A percentile compares a stretch with the other conserved stretches of the same genome.
Conservation (phyloP, 495 filamentous ascomycete species). For the Glarea lozoyensis region DNA sequence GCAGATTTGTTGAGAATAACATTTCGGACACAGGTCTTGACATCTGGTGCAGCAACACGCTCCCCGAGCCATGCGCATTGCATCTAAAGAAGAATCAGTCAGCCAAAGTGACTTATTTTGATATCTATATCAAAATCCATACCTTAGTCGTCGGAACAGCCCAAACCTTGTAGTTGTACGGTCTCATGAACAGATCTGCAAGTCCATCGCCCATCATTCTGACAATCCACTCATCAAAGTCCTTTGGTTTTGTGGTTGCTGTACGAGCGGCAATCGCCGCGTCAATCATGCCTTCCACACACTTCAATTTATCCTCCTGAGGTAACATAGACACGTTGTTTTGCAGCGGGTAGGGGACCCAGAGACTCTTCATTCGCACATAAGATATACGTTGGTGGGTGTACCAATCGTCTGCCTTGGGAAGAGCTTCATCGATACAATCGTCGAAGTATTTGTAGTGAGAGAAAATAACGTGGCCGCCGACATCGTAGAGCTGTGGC, state of each 20-base stretch:
- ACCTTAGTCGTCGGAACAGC: constrained; percentile 97
- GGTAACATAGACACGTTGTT: constrained; percentile 99
- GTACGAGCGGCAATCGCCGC: constrained; percentile 80
- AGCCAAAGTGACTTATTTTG: not conserved
- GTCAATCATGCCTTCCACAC: constrained; percentile 96
- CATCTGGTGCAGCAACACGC: constrained; percentile 93
- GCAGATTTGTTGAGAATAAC: constrained; percentile 93
- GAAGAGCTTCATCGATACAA: constrained; percentile 92
- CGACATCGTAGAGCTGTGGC: constrained; percentile 92
- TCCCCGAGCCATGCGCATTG: constrained; percentile 99
- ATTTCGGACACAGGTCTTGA: constrained; percentile 92
- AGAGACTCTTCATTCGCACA: constrained; percentile 89
- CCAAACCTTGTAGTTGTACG: constrained; percentile 99
- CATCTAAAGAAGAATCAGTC: constrained; percentile 59
- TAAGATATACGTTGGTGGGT: constrained; percentile 98
- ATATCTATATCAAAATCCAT: constrained; percentile 24
- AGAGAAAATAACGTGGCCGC: constrained; percentile 99
- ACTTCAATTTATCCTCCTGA: constrained; percentile 92
- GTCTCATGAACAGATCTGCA: constrained; percentile 96
- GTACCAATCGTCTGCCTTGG: constrained; percentile 91
- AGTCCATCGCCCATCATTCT: constrained; percentile 85
- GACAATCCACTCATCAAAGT: constrained; percentile 98
- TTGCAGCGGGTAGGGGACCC: constrained; percentile 99
- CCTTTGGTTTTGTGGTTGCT: constrained; percentile 79
- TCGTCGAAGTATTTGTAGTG: constrained; percentile 99